Evolutionary conservation across 2,329 filamentous ascomycete species (phyloP), one percentile per base, ranked within the genome.

Genomic region (Colletotrichum zoysiae): DNA sequence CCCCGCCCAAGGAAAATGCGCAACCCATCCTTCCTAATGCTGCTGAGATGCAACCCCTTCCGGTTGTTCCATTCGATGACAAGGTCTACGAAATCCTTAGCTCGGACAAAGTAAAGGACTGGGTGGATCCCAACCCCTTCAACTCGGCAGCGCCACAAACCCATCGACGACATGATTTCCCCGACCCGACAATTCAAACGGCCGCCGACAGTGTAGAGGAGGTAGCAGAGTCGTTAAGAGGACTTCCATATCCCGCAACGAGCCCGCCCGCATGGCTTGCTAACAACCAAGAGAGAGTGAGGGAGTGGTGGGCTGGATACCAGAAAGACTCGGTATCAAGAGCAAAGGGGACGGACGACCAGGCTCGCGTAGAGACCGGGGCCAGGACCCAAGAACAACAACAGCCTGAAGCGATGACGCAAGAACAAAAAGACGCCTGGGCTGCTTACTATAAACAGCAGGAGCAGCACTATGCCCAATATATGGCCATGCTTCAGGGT

Each of bases 251-350:
- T 71, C 88, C 87, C 18, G 79, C 87, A 2, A 84, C 77, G 1
- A 83, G 86, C 55, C 86, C 88, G 4, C 87, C 89, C 1, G 83
- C 84, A 23, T 88, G 87, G 83, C 83, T 90, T 74, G 79, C 79
- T 12, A 79, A 84, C 30, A 82, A 86, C 42, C 78, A 83, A 3
- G 84, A 84, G 42, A 83, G 83, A 72, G 80, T 85, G 0, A 83
- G 84, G 12, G 84, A 88, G 73, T 90, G 88, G 88, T 86, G 84
- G 80, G 78, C 84, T 14, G 87, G 86, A 0, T 86, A 84, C 73
- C 82, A 83, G 66, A 83, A 81, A 70, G 84, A 84, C 63, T 57
- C 77, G 16, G 78, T 81, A 11, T 76, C 78, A 1, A 81, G 81
- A 57, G 79, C 84, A 58, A 82, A 82, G 61, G 79, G 81, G 38